Percentiles rank a stretch among this genome's conserved stretches.
Conservation (phyloP, 1,139 yeast genomes). For the Wickerhamiella pararugosa region DNA sequence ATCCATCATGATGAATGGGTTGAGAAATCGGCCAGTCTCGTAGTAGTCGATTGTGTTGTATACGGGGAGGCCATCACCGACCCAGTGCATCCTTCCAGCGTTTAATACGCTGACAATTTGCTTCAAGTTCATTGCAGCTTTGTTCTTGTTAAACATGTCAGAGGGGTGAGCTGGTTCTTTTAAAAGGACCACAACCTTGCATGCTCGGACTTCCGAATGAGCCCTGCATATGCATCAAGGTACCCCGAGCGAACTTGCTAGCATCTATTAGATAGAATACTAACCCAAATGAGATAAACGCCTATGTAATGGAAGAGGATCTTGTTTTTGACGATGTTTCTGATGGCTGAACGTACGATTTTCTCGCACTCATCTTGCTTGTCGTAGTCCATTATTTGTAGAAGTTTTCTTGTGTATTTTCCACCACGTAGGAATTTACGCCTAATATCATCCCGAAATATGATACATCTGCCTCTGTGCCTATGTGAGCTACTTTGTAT, state of each 20-base stretch:
- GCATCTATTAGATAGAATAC: not conserved
- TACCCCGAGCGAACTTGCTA: not conserved
- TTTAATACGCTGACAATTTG: constrained; percentile 1
- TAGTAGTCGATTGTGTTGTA: not conserved
- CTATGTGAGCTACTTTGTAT: no score
- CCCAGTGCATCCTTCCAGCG: constrained; percentile 2
- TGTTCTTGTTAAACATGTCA: not conserved
- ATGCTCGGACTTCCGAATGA: not conserved
- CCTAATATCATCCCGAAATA: no score
- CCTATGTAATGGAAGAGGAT: no score
- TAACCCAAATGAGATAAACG: not conserved
- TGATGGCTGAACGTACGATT: no score
- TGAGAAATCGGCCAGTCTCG: constrained; percentile 1
- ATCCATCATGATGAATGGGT: constrained; percentile 5
- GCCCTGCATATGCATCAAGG: not conserved
- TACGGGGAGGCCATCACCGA: constrained; percentile 4
- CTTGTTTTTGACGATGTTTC: no score
- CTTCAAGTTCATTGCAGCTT: not conserved
- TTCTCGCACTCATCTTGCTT: no score
- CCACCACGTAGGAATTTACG: no score
- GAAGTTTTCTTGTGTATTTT: no score
- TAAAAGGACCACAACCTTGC: not conserved
- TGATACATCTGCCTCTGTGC: no score
- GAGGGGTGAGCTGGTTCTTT: not conserved
- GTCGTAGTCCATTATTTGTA: no score